Evolutionary conservation across 2,329 filamentous ascomycete species (phyloP), one percentile per base, ranked within the genome.

Genomic region (Colletotrichum magnum): DNA sequence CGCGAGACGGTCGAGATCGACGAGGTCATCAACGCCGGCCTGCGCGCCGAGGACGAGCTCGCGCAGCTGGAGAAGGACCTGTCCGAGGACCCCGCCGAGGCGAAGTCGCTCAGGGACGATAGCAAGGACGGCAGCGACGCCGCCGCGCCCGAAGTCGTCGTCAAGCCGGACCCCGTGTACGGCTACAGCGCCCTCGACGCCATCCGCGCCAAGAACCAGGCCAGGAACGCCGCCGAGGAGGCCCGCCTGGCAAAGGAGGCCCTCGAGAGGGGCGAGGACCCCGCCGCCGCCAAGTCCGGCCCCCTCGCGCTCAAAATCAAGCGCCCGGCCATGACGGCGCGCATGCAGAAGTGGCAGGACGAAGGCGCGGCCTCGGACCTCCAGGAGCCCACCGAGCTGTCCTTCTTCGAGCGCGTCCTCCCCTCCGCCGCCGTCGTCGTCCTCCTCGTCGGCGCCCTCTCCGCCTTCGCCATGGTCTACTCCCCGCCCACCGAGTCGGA

Each of bases 11-110:
- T 88, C 1, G 83, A 85, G 0, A 87, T 92, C 3, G 85, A 92
- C 68, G 90, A 92, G 77, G 79, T 89, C 32, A 78, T 86, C 72
- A 90, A 89, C 72, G 89, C 89, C 2, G 88, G 88, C 1, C 79
- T 90, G 59, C 83, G 89, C 57, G 89, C 89, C 15, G 89, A 92
- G 78, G 87, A 90, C 65, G 89, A 92, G 79, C 82, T 92, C 58
- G 82, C 81, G 21, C 81, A 81, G 66, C 77, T 91, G 71, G 88
- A 90, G 70, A 74, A 76, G 72, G 74, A 80, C 71, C 56, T 68
- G 72, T 56, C 64, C 63, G 54, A 72, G 60, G 58, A 72, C 28
- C 70, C 50, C 3, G 71, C 73, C 15, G 72, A 71, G 1, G 72
- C 21, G 18, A n/a, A n/a, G n/a, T 50, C 47, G 47, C 47, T 50